Conservation (phyloP, 176 grass and related monocot genomes). For the Carex kokanica region DNA sequence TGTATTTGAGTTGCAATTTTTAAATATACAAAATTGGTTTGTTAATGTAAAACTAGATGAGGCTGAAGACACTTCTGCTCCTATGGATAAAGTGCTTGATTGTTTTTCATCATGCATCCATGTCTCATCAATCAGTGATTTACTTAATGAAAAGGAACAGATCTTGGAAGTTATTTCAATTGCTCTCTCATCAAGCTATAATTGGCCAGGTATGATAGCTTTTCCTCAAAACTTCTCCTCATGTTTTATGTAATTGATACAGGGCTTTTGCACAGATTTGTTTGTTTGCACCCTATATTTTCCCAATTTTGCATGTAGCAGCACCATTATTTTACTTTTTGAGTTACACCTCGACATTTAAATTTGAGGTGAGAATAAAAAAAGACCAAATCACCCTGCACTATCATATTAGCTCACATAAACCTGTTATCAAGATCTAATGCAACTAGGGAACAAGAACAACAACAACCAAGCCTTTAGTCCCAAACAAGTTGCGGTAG, state of each 20-base stretch:
- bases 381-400: not conserved
- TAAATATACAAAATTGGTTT: conserved; percentile 31
- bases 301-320: not conserved
- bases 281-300: not conserved
- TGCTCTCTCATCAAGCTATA: conserved; percentile 67
- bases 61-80: conserved; percentile 52
- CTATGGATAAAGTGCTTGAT: conserved; percentile 81
- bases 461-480: too few relatives aligned
- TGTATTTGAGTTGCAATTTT: not conserved
- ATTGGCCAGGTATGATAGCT: conserved; percentile 66
- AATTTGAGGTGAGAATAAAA: not conserved
- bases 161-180: conserved; percentile 62
- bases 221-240: not conserved
- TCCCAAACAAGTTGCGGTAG: too few relatives aligned
- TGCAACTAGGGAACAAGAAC: not conserved
- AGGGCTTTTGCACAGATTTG: not conserved
- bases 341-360: not conserved
- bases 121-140: conserved; percentile 55
- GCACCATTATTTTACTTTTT: not conserved
- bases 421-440: not conserved
- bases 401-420: not conserved
- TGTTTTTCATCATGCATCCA: conserved; percentile 71
- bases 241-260: not conserved
- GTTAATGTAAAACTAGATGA: conserved; percentile 59
- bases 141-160: conserved; percentile 58